Evolutionary conservation across 331 rosid genomes (phyloP).

Genomic region (Quercus phellos): DNA sequence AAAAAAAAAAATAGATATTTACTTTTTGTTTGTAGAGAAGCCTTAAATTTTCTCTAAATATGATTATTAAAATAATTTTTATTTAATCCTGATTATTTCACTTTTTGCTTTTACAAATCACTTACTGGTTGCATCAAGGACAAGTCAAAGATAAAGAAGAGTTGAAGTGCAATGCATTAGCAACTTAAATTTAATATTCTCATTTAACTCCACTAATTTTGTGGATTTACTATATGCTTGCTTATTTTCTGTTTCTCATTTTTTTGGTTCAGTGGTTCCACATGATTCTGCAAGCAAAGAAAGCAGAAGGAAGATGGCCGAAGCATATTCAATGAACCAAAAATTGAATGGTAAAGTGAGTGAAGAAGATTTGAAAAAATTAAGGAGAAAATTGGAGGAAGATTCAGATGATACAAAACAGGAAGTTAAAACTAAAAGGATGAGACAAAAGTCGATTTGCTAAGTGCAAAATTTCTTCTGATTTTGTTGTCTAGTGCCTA

Average conservation of each 20-base stretch:
- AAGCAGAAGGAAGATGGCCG: conserved; percentile 63
- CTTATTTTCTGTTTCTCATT: not conserved
- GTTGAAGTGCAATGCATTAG: not conserved
- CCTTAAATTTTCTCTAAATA: not conserved
- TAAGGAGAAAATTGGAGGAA: conserved; percentile 46
- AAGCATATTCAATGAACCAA: conserved; percentile 73
- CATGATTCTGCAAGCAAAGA: conserved; percentile 84
- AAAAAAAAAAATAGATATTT: not conserved
- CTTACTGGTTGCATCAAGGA: not conserved
- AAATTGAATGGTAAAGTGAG: conserved; percentile 53
- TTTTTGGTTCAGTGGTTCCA: conserved; percentile 64
- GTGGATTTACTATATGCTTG: not conserved
- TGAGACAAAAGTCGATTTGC: conserved; percentile 36
- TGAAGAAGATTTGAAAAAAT: conserved; percentile 52
- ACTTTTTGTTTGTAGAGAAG: not conserved
- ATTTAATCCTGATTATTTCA: not conserved
- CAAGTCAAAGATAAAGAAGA: not conserved
- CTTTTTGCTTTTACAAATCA: not conserved
- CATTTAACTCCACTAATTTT: not conserved
- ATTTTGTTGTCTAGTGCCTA: conserved; percentile 3
- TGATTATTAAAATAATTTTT: not conserved
- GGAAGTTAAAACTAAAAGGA: conserved; percentile 38
- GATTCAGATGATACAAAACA: conserved; percentile 29
- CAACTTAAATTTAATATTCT: not conserved
- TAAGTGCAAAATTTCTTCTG: conserved; percentile 13